phyloP scores from a whole-genome alignment of 179 eudicot genomes.

The Heliamphora ciliata region DNA sequence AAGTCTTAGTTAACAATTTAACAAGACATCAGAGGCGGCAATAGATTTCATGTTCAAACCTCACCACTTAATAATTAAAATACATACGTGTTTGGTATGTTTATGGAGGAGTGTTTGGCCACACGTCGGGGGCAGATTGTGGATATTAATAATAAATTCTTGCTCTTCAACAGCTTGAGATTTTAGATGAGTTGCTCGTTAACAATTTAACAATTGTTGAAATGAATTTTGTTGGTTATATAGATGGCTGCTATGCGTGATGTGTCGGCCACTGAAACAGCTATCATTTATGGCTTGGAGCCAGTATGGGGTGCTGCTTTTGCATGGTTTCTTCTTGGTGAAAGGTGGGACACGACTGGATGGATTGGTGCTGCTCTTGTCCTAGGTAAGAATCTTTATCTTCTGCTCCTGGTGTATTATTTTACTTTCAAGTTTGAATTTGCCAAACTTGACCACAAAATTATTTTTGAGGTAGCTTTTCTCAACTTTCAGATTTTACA shows the following conservation, averaged over 20 bases:
- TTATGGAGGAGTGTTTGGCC: too few species aligned
- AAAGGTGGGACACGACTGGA: conserved; percentile 65
- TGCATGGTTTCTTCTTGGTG: conserved; percentile 77
- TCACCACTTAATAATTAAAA: too few species aligned
- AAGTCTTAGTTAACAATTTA: too few species aligned
- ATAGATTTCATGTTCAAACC: too few species aligned
- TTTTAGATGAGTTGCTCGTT: too few species aligned
- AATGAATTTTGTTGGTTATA: conserved; percentile 1
- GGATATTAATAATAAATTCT: too few species aligned
- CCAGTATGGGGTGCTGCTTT: conserved; percentile 81
- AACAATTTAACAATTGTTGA: not conserved
- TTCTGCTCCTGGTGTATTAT: not conserved
- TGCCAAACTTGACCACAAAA: not conserved
- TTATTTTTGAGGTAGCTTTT: not conserved
- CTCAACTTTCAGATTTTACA: not conserved
- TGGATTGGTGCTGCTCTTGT: conserved; percentile 71
- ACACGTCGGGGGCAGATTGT: too few species aligned
- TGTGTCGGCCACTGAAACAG: conserved; percentile 64
- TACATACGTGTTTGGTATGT: too few species aligned
- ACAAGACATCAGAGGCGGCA: too few species aligned
- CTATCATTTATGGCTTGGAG: conserved; percentile 58
- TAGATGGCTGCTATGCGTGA: conserved; percentile 70
- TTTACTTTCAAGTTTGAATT: not conserved
- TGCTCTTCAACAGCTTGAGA: too few species aligned
- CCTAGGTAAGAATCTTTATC: conserved; percentile 31